phyloP scores from a whole-genome alignment of 352 stramenopile genomes.

The Phytophthora pluvialis region DNA sequence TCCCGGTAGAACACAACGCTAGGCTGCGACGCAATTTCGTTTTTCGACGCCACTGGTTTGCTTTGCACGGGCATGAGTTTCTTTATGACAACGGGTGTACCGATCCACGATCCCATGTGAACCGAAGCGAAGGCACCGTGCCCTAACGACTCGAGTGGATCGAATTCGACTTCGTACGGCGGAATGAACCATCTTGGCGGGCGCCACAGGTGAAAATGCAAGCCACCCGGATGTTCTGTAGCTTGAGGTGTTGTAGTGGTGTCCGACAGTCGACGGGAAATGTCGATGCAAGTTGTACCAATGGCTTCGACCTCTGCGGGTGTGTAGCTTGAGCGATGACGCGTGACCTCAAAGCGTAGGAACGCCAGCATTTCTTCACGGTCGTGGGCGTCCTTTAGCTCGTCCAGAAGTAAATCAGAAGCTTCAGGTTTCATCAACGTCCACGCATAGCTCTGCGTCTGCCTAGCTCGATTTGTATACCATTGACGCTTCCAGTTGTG shows the following conservation, averaged over 20 bases:
- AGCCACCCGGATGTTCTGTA: background rate
- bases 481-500: conserved; percentile 43
- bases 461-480: conserved; percentile 26
- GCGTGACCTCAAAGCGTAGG: conserved; percentile 38
- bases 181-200: conserved; percentile 46
- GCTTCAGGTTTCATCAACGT: conserved; percentile 25
- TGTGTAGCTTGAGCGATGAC: conserved; percentile 33
- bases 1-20: conserved; percentile 40
- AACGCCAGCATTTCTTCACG: conserved; percentile 38
- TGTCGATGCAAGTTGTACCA: conserved; percentile 19
- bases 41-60: conserved; percentile 1
- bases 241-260: background rate
- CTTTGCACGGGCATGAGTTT: conserved; percentile 19
- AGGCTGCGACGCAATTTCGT: conserved; percentile 1
- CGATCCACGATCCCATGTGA: conserved; percentile 41
- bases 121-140: conserved; percentile 41
- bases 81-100: conserved; percentile 45
- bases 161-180: conserved; percentile 43
- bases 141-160: conserved; percentile 29
- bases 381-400: conserved; percentile 27
- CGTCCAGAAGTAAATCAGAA: conserved; percentile 21
- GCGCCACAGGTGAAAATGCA: conserved; percentile 20
- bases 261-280: conserved; percentile 28
- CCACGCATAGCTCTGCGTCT: conserved; percentile 21
- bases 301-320: conserved; percentile 30